These are phyloP conservation scores for Pleurotus ostreatus DNA, from an alignment of 768 basidiomycete species.

Conservation along the genomic window DNA sequence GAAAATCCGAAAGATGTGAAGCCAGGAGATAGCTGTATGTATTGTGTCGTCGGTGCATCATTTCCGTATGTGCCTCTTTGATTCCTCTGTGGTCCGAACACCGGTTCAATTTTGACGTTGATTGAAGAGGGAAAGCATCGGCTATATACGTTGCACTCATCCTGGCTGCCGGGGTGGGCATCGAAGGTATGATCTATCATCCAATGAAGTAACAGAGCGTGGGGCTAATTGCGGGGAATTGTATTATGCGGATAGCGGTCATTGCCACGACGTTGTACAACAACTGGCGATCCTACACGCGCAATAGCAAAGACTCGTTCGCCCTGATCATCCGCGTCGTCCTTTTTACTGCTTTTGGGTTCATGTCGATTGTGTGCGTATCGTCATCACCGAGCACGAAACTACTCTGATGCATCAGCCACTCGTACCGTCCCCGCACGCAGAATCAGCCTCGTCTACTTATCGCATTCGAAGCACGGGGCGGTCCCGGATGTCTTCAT, in stretches of 20 bases:
- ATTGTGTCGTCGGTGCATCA: not conserved
- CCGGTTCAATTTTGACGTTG: not conserved
- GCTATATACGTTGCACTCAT: not conserved
- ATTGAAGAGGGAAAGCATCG: not conserved
- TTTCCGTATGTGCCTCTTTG: not conserved
- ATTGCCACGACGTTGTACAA: not conserved
- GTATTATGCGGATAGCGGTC: not conserved
- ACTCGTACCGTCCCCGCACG: not conserved
- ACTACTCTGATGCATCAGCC: not conserved
- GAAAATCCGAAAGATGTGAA: not conserved
- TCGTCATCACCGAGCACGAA: too few relatives aligned
- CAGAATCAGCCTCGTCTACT: constrained; percentile 3
- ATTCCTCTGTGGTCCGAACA: too few relatives aligned
- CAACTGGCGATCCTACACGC: not conserved
- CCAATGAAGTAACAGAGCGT: not conserved
- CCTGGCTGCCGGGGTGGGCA: not conserved
- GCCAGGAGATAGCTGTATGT: constrained; percentile 4
- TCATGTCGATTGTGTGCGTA: not conserved
- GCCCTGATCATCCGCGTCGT: constrained; percentile 3
- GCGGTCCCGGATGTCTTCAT: not conserved
- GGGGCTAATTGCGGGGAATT: not conserved
- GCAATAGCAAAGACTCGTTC: not conserved
- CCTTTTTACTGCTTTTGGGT: not conserved
- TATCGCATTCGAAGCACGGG: not conserved
- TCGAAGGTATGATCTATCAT: constrained; percentile 1